A percentile compares a stretch with the other conserved stretches of the same genome.
phyloP scores from a whole-genome alignment of 805 yeast genomes.

The Lipomyces sp. region DNA sequence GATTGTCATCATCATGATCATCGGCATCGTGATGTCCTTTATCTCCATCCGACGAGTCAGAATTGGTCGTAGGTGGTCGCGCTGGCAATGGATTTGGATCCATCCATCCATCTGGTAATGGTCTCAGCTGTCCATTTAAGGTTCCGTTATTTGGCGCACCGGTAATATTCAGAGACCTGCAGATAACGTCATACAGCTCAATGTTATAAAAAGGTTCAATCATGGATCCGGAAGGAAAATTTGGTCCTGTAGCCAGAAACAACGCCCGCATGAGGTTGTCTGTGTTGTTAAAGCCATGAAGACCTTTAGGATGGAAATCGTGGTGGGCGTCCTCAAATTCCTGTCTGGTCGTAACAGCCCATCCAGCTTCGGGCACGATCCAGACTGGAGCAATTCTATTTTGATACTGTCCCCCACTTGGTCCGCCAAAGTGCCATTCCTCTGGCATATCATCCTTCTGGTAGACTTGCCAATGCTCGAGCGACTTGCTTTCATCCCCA shows the following conservation, averaged over 20 bases:
- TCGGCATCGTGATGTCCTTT: background rate
- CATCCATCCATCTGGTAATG: constrained; percentile 40
- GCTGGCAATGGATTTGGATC: constrained; percentile 35
- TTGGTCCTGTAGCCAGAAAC: constrained; percentile 82
- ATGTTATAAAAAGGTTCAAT: constrained; percentile 71
- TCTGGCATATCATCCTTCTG: constrained; percentile 58
- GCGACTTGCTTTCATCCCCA: constrained; percentile 38
- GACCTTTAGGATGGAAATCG: constrained; percentile 69
- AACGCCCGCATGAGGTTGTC: constrained; percentile 82
- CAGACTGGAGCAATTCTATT: constrained; percentile 82
- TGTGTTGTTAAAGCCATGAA: constrained; percentile 82
- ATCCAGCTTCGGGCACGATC: constrained; percentile 84
- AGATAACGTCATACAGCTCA: constrained; percentile 74
- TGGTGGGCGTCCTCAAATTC: constrained; percentile 56
- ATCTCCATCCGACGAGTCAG: background rate
- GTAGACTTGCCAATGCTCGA: constrained; percentile 53
- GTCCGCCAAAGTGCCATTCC: constrained; percentile 63
- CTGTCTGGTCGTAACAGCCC: constrained; percentile 66
- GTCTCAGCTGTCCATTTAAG: constrained; percentile 35
- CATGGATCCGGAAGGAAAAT: constrained; percentile 54
- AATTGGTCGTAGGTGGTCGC: background rate
- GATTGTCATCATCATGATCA: background rate
- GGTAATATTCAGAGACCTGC: constrained; percentile 60
- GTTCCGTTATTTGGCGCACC: constrained; percentile 68
- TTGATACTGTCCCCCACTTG: constrained; percentile 49